These are phyloP conservation scores for Neopestalotiopsis sp. DNA, from an alignment of 2,329 filamentous ascomycete genomes.

Conservation along the genomic window DNA sequence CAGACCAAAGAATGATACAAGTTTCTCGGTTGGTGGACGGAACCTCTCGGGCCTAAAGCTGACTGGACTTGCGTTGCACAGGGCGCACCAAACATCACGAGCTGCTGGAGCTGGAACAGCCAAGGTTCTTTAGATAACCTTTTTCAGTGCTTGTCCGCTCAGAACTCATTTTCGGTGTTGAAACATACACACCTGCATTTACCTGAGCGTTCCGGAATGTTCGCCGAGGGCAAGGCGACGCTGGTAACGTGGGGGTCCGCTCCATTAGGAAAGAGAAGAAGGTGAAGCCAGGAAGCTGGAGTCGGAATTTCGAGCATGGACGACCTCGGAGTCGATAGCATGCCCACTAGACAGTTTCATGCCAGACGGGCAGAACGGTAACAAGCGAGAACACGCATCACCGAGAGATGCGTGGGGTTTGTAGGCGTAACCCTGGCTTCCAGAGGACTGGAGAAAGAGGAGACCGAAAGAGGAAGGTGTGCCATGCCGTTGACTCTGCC, in stretches of 20 bases:
- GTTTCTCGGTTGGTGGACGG: neutral
- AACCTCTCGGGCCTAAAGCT: neutral
- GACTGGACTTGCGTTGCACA: neutral
- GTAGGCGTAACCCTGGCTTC: constrained; percentile 2
- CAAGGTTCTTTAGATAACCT: no score
- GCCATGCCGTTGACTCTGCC: neutral
- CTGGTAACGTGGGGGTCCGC: neutral
- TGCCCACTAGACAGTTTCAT: neutral
- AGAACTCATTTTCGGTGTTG: no score
- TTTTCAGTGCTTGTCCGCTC: no score
- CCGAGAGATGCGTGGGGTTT: neutral
- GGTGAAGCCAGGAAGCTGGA: neutral
- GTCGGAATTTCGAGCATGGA: neutral
- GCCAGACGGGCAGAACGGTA: no score
- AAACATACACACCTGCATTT: neutral
- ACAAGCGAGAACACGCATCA: neutral
- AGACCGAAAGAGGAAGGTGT: constrained; percentile 3
- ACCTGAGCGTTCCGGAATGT: neutral
- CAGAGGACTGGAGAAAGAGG: constrained; percentile 3
- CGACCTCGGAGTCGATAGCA: neutral
- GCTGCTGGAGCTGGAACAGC: neutral
- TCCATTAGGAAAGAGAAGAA: neutral
- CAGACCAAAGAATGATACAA: neutral
- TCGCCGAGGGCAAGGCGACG: neutral
- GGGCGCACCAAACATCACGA: neutral